Percentiles rank a stretch among this genome's conserved stretches.
These are phyloP conservation scores for Pleurotus giganteus DNA, from an alignment of 768 basidiomycete genomes.

Conservation along the genomic window DNA sequence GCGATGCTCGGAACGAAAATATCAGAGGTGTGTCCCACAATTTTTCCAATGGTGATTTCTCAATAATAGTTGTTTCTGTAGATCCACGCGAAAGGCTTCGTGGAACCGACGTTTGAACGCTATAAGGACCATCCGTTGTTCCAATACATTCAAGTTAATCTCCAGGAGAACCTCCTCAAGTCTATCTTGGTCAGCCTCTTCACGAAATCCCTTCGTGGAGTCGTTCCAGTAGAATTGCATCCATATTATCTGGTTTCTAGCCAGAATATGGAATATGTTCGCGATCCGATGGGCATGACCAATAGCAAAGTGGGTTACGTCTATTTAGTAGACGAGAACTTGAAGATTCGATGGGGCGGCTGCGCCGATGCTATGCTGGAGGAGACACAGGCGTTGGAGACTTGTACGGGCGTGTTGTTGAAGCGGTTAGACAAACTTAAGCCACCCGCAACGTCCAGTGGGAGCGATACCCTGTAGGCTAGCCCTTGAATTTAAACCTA, in stretches of 20 bases:
- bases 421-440: slow-evolving; percentile 46
- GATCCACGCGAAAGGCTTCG: slow-evolving; percentile 80
- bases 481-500: neutral
- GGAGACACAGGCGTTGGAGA: slow-evolving; percentile 68
- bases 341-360: slow-evolving; percentile 89
- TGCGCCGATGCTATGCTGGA: slow-evolving; percentile 80
- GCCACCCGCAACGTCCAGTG: neutral
- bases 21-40: slow-evolving; percentile 64
- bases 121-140: slow-evolving; percentile 58
- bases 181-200: slow-evolving; percentile 87
- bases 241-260: slow-evolving; percentile 75
- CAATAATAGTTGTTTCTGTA: slow-evolving; percentile 25
- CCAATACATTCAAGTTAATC: slow-evolving; percentile 82
- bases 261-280: slow-evolving; percentile 83
- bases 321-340: slow-evolving; percentile 82
- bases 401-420: slow-evolving; percentile 67
- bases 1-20: slow-evolving; percentile 83
- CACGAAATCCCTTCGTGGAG: slow-evolving; percentile 65
- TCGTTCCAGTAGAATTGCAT: slow-evolving; percentile 63
- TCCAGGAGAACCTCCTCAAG: slow-evolving; percentile 93
- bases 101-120: slow-evolving; percentile 48
- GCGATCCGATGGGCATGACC: slow-evolving; percentile 81
- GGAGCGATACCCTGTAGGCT: neutral
- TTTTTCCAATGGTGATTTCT: neutral
- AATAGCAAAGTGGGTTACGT: slow-evolving; percentile 93